These are phyloP conservation scores for Leucosporidium scottii DNA, from an alignment of 768 basidiomycete species.

Conservation along the genomic window DNA sequence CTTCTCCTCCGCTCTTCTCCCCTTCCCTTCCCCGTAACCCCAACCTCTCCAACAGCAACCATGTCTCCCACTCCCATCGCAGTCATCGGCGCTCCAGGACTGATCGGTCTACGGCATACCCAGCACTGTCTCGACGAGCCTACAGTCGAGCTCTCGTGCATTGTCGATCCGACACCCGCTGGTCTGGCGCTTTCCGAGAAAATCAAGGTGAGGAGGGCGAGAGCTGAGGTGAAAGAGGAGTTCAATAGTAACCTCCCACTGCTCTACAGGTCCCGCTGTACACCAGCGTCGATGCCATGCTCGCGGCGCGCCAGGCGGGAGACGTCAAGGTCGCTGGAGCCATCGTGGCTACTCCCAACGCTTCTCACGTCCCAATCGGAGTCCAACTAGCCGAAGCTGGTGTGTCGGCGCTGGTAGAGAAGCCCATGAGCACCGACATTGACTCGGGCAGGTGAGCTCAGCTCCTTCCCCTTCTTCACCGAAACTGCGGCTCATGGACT, in stretches of 20 bases:
- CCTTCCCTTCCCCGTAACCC: not conserved
- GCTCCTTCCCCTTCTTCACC: too few relatives aligned
- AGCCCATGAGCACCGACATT: slow-evolving; percentile 28
- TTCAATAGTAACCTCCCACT: too few relatives aligned
- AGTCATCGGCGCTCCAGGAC: slow-evolving; percentile 27
- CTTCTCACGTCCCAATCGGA: slow-evolving; percentile 28
- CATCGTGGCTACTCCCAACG: slow-evolving; percentile 28
- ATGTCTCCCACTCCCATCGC: slow-evolving; percentile 14
- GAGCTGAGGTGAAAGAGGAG: too few relatives aligned
- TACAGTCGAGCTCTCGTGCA: slow-evolving; percentile 9
- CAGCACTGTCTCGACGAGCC: slow-evolving; percentile 24
- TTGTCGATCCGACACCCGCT: slow-evolving; percentile 29
- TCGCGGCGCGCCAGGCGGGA: slow-evolving; percentile 5
- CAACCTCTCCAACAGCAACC: not conserved
- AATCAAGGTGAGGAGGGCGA: not conserved
- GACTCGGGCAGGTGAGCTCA: not conserved
- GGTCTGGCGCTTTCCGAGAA: slow-evolving; percentile 15
- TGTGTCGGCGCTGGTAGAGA: slow-evolving; percentile 29
- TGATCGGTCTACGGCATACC: slow-evolving; percentile 33
- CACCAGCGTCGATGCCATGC: slow-evolving; percentile 21
- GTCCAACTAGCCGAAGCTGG: slow-evolving; percentile 21
- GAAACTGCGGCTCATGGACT: too few relatives aligned
- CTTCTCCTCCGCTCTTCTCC: not conserved
- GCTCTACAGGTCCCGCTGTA: slow-evolving; percentile 11
- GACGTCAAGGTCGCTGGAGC: slow-evolving; percentile 26